Evolutionary conservation across 179 eudicot species (phyloP).

Genomic region (Beta corolliflora): DNA sequence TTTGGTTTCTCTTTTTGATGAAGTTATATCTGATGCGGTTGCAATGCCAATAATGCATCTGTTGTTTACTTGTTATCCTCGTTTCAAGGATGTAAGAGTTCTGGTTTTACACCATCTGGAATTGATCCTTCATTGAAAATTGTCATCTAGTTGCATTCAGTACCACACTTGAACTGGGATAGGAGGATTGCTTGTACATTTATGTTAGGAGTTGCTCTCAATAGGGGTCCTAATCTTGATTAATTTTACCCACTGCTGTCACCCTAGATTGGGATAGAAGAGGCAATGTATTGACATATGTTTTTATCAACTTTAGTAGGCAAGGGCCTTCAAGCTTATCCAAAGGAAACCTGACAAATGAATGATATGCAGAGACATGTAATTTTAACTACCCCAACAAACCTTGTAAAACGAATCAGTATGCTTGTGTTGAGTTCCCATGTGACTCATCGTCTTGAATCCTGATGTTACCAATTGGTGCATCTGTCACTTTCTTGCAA

Average conservation of each 20-base stretch:
- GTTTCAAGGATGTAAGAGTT: neutral
- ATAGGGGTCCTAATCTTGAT: neutral
- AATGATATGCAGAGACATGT: too few relatives aligned
- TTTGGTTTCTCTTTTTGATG: neutral
- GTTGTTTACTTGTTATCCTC: neutral
- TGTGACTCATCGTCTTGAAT: neutral
- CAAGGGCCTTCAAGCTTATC: neutral
- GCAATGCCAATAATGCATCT: neutral
- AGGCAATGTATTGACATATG: neutral
- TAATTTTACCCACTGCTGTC: neutral
- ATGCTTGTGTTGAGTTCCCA: neutral
- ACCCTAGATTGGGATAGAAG: neutral
- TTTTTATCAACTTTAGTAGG: neutral
- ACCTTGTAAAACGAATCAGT: neutral
- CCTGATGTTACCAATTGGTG: neutral
- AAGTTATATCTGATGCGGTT: neutral
- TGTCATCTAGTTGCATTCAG: neutral
- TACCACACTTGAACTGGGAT: neutral
- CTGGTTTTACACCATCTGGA: neutral
- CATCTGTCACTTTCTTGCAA: neutral
- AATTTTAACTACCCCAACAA: neutral
- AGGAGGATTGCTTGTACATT: too few relatives aligned
- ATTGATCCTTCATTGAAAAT: neutral
- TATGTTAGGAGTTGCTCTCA: neutral
- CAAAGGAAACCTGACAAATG: too few relatives aligned